Evolutionary conservation across 306 rosid genomes (phyloP), one percentile per base, ranked within the genome.

Genomic region (Fagus crenata): DNA sequence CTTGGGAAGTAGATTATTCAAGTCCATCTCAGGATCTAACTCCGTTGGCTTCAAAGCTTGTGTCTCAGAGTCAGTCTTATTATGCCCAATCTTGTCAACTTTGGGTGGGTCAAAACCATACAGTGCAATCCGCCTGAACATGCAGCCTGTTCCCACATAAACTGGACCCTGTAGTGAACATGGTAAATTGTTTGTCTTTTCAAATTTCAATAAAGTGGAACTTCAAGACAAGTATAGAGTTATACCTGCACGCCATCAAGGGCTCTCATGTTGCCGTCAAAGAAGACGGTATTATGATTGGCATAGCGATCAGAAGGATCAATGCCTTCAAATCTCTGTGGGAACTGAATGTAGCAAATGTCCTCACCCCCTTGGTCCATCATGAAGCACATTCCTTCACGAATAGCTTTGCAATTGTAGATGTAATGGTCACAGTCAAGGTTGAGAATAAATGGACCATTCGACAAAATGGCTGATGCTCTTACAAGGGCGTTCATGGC

Each of bases 321-420:
- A 71, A 94, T 89, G 76, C 98, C 98, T 83, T 94, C 97, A 31
- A 94, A 94, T 83, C 96, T 92, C 79, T 94, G 98, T 36, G 97
- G 98, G 86, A 94, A 94, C 77, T 94, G 98, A 53, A 92, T 93
- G 86, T 94, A 94, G 64, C 96, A 92, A 40, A 90, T 85, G 75
- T 78, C 77, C 80, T 92, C 93, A 7, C 98, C 97, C 0, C 90
- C 90, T 15, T 87, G 89, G 67, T 94, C 97, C 97, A 94, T 94
- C 87, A 92, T 81, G 84, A 94, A 94, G 81, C 97, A 94, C 97
- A 92, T 94, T 28, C 95, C 97, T 72, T 94, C 98, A 13, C 90
- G 85, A 12, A 90, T 2, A n/a, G 96, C 98, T 83, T 92, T 92
- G 95, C 98, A 85, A 71, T 94, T 92, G 80, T 90, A 83, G 81